Base-by-base conservation (phyloP, 805 yeast species). In the Maudiozyma turicensis region DNA sequence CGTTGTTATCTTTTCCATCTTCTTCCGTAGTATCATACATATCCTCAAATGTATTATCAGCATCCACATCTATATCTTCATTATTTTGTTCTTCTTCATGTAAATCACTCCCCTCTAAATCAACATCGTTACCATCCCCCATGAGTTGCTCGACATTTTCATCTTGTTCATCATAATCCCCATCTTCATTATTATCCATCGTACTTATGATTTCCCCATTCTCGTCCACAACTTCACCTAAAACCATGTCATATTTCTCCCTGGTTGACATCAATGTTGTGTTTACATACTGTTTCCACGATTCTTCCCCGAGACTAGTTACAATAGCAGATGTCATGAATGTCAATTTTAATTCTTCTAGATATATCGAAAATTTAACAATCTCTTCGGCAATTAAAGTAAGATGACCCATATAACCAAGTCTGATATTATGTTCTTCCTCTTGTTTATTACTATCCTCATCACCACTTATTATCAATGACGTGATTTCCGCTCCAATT, bases 381-480 rank as follows among this genome's bases (percentile, higher is more conserved):
- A 93, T 93, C 65, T 93, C 99, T 65, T 93, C 99, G 43, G 96
- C 90, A 47, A 93, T 87, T 40, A 93, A 72, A 4, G 95, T 88
- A 52, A 93, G 68, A 64, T 93, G 99, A 29, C 99, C 99, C 90
- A 91, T 90, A 64, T 91, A 93, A 0, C 99, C 99, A 26, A 93
- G 78, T 48, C 97, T 73, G 11, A 87, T 76, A 13, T 80, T 80
- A 4, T 75, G 74, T 45, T 67, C 71, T 53, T 74, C 75, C 61
- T 88, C 89, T 53, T 80, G 75, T 50, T 76, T 78, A 34, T 72
- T 69, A 55, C 86, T 82, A 44, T 72, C 72, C 44, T 69, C 68
- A 55, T 84, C 84, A 3, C 91, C 88, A 38, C 76, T 72, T 39
- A 84, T 78, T 45, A 85, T 83, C 47, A 78, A 65, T 51, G 76